These are phyloP conservation scores for Lumnitzera littorea DNA, from an alignment of 345 rosid species.

Conservation along the genomic window DNA sequence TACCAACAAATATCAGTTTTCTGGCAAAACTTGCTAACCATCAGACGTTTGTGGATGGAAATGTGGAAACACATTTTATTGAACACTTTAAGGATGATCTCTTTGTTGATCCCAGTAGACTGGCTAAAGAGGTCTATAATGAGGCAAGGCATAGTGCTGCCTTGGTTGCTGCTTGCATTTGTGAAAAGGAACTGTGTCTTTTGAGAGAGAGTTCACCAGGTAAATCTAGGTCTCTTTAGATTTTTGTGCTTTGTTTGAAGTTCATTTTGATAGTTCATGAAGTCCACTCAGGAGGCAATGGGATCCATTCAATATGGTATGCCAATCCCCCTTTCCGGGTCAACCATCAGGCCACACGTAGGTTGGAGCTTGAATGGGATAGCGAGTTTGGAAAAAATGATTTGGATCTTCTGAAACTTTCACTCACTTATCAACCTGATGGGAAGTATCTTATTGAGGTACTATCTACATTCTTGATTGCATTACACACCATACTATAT, in stretches of 20 bases:
- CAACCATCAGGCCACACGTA: conserved; percentile 51
- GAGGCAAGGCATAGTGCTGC: conserved; percentile 50
- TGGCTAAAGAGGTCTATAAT: conserved; percentile 35
- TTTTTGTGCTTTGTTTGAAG: conserved; percentile 6
- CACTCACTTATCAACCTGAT: conserved; percentile 41
- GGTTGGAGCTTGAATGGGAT: conserved; percentile 73
- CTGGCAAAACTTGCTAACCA: conserved; percentile 73
- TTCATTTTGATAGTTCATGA: too few species aligned
- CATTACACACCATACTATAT: not conserved
- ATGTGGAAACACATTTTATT: conserved; percentile 92
- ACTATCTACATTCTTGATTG: conserved; percentile 8
- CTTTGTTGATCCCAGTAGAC: conserved; percentile 53
- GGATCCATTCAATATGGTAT: conserved; percentile 58
- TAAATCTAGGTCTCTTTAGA: conserved; percentile 20
- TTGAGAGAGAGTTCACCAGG: conserved; percentile 38
- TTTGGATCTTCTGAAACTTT: conserved; percentile 35
- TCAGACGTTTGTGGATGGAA: conserved; percentile 61
- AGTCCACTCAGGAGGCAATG: conserved; percentile 30
- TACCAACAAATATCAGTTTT: conserved; percentile 86
- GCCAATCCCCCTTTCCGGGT: conserved; percentile 74
- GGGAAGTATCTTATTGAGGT: conserved; percentile 73
- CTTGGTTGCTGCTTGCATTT: conserved; percentile 71
- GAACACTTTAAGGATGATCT: conserved; percentile 70
- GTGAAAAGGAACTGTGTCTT: conserved; percentile 42
- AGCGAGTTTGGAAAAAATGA: conserved; percentile 37